Conservation (phyloP, 1,284 basidiomycete species). For the Cerioporus squamosus region DNA sequence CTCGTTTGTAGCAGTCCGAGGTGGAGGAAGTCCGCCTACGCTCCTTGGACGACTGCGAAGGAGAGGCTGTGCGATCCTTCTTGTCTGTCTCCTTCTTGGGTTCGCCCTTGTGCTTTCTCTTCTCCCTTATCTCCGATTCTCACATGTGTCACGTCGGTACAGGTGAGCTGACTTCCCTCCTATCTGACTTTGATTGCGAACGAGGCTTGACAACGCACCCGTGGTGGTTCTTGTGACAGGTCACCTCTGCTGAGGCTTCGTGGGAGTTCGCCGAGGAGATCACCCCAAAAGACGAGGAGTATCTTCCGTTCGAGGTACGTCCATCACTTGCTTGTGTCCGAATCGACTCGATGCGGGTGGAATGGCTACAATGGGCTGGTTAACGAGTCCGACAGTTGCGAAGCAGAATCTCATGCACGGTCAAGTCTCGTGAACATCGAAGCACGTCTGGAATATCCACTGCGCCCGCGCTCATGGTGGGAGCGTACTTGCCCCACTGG, state of each 20-base stretch:
- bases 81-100: no score
- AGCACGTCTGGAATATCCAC: neutral
- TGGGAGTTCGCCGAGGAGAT: constrained; percentile 65
- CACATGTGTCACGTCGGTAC: constrained; percentile 32
- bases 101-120: no score
- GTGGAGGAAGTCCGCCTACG: no score
- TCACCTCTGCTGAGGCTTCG: constrained; percentile 62
- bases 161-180: constrained; percentile 38
- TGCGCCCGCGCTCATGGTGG: no score
- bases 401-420: constrained; percentile 58
- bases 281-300: constrained; percentile 60
- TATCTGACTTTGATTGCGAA: no score
- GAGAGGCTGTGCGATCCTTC: no score
- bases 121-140: neutral
- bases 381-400: constrained; percentile 74
- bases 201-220: neutral
- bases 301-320: constrained; percentile 57
- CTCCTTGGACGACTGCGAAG: no score
- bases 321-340: constrained; percentile 12
- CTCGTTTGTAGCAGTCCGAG: no score
- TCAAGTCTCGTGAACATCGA: constrained; percentile 56
- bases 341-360: no score
- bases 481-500: no score
- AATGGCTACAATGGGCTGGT: constrained; percentile 83
- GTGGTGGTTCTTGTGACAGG: constrained; percentile 34